Conservation (phyloP, 2,329 filamentous ascomycete genomes). For the Fusarium sp. region DNA sequence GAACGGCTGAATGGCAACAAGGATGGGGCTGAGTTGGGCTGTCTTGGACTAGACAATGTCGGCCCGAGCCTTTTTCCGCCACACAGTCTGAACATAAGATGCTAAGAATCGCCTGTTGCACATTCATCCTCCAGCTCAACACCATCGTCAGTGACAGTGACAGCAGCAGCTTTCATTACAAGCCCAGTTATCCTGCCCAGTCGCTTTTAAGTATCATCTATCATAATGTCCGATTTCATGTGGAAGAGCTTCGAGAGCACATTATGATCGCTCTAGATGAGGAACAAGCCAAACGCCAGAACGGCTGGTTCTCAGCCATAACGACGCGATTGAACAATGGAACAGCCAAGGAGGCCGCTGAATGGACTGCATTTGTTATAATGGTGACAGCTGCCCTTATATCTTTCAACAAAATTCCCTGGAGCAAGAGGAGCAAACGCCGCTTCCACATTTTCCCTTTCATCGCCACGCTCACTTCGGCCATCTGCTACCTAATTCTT, state of each 20-base stretch:
- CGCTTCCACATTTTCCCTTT: slow-evolving; percentile 11
- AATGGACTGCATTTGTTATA: slow-evolving; percentile 4
- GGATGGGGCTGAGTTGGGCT: slow-evolving; percentile 4
- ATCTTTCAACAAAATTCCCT: slow-evolving; percentile 4
- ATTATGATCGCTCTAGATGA: slow-evolving; percentile 8
- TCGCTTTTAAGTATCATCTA: background rate
- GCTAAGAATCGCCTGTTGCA: background rate
- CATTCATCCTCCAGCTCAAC: background rate
- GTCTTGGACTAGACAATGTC: background rate
- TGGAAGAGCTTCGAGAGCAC: slow-evolving; percentile 11
- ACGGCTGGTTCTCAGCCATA: slow-evolving; percentile 4
- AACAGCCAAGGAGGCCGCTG: slow-evolving; percentile 2
- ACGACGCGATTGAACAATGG: slow-evolving; percentile 2
- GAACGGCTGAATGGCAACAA: slow-evolving; percentile 3
- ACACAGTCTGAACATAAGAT: background rate
- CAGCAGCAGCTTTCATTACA: background rate
- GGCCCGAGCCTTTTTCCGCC: background rate
- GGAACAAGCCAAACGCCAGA: background rate
- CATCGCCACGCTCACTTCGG: background rate
- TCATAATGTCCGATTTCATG: slow-evolving; percentile 5
- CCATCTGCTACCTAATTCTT: slow-evolving; percentile 1
- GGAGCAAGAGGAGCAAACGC: slow-evolving; percentile 7
- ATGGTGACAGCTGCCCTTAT: background rate
- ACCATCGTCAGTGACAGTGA: background rate
- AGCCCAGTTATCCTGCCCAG: background rate